A percentile compares a stretch with the other conserved stretches of the same genome.
These are phyloP conservation scores for Pholiota adiposa DNA, from an alignment of 1,284 basidiomycete species.

Conservation along the genomic window DNA sequence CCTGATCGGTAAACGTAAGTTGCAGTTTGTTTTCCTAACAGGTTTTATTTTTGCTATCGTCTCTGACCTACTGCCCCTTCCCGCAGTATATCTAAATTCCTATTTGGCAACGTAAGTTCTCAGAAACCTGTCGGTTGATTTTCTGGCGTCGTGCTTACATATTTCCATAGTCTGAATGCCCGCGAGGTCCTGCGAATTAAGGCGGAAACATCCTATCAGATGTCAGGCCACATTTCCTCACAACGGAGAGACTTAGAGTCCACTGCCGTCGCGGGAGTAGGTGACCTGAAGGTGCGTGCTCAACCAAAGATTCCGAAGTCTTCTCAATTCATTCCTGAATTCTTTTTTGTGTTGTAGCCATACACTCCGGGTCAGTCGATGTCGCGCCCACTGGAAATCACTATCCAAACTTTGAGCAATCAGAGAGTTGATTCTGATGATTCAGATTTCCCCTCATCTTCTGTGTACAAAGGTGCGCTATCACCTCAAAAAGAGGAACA, in stretches of 20 bases:
- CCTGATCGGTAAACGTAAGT: slow-evolving; percentile 56
- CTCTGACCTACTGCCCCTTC: not conserved
- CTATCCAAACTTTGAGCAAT: slow-evolving; percentile 32
- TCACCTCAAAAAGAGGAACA: not conserved
- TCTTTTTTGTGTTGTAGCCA: slow-evolving; percentile 4
- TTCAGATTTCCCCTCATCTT: not conserved
- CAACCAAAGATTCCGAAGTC: not conserved
- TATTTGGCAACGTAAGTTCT: slow-evolving; percentile 35
- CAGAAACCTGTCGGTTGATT: not conserved
- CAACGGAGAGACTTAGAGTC: slow-evolving; percentile 19
- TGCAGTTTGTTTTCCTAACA: too few species aligned
- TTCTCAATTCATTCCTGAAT: not conserved
- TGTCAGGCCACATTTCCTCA: slow-evolving; percentile 37
- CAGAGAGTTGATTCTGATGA: slow-evolving; percentile 19
- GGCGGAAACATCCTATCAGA: slow-evolving; percentile 43
- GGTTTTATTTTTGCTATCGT: not conserved
- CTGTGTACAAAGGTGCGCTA: not conserved
- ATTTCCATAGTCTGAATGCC: slow-evolving; percentile 42
- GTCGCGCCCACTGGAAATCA: slow-evolving; percentile 27
- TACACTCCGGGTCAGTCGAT: slow-evolving; percentile 10
- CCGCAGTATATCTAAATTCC: slow-evolving; percentile 34
- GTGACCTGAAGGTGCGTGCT: slow-evolving; percentile 8
- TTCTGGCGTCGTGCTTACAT: not conserved
- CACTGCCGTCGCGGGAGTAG: slow-evolving; percentile 28
- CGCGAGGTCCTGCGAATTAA: slow-evolving; percentile 42